Evolutionary conservation across 495 filamentous ascomycete species (phyloP), one percentile per base, ranked within the genome.

Genomic region (Friedmanniomyces simplex): DNA sequence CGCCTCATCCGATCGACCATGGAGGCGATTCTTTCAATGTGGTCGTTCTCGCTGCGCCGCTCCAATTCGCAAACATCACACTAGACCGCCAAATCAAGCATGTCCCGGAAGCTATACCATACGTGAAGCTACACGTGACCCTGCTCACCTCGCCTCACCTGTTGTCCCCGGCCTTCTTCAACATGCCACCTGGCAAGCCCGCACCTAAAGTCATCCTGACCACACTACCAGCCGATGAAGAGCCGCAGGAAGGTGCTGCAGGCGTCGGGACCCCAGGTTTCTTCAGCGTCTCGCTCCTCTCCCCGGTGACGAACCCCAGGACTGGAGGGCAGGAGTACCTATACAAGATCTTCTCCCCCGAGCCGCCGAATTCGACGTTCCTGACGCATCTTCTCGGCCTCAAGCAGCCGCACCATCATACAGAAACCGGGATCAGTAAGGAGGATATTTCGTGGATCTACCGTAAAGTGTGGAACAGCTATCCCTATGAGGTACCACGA

Each of bases 261-360:
- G 85, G 84, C 0, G 87, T 79, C 6, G 88, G 88, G 0, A 79
- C 75, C 13, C 75, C 86, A 0, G 80, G 80, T 1, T 97, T 96
- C 78, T 96, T 86, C 77, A 91, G 86, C 67, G 85, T 96, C 68
- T 94, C 84, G 59, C 84, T 82, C 11, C 77, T 95, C 18, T 78
- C 79, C 11, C 77, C 74, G n/a, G 75, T 85, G 8, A 66, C 71
- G 30, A 86, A 84, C 53, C 78, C 83, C 0, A 65, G 69, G 28
- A 74, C 77, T 0, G 59, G 58, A n/a, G 61, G 71, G 18, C 57
- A 63, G 18, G 91, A 98, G 67, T 90, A 87, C 63, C 78, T 96
- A 28, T 98, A 97, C 75, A 98, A 98, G 70, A 87, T 97, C 57
- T 98, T 97, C 77, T 94, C 89, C 0, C 87, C 90, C 0, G 71